Evolutionary conservation across 371 early-diverging fungal species (phyloP).

Genomic region (Actinomortierella wolfii): DNA sequence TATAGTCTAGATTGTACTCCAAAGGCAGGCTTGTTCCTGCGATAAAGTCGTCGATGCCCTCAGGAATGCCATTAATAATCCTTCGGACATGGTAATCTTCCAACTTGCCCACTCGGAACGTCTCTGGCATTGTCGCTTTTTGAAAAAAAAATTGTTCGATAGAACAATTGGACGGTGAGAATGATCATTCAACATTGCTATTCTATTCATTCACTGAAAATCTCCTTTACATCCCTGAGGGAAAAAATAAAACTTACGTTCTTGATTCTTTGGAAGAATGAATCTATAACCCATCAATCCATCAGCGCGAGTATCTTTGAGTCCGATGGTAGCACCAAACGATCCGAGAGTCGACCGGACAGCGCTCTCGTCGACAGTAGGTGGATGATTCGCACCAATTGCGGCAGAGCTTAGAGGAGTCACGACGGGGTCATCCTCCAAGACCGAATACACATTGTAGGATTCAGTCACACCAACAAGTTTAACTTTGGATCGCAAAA

Average conservation of each 20-base stretch:
- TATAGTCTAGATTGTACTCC: conserved; percentile 91
- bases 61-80: conserved; percentile 85
- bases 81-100: conserved; percentile 80
- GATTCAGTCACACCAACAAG: conserved; percentile 67
- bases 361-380: too few relatives aligned
- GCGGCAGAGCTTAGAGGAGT: too few relatives aligned
- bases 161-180: neutral
- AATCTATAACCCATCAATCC: conserved; percentile 43
- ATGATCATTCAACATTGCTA: too few relatives aligned
- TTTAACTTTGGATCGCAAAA: conserved; percentile 77
- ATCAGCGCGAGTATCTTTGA: conserved; percentile 48
- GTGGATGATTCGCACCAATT: too few relatives aligned
- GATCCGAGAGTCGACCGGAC: too few relatives aligned
- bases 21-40: conserved; percentile 79
- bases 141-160: neutral
- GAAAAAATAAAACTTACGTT: conserved; percentile 12
- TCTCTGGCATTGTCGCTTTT: conserved; percentile 31
- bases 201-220: too few relatives aligned
- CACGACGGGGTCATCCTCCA: conserved; percentile 33
- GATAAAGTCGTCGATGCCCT: conserved; percentile 84
- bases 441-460: conserved; percentile 56
- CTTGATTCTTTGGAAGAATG: conserved; percentile 31
- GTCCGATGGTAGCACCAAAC: conserved; percentile 42
- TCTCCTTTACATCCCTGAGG: too few relatives aligned
- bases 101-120: conserved; percentile 20